Base-by-base conservation (phyloP, 805 yeast genomes). In the Yamadazyma tumulicola region DNA sequence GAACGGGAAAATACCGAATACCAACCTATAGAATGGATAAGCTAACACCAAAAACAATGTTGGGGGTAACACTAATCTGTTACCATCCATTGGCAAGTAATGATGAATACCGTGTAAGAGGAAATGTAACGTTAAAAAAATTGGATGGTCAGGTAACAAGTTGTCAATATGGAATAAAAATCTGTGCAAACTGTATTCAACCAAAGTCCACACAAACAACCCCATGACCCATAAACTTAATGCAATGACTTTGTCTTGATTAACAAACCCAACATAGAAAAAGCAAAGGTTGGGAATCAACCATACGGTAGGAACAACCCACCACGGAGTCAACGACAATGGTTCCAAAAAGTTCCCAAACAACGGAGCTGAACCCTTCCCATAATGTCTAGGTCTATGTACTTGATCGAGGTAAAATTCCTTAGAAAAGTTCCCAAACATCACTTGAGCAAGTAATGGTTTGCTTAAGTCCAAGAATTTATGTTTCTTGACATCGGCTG, bases 311-410 rank as follows among this genome's bases (percentile, higher is more conserved):
- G 98, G 98, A 14, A 93, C 83, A 16, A 87, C 83, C 75, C 80
- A 93, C 97, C 97, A 93, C 9, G 97, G 82, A 3, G 98, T 93
- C 52, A 82, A 69, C 6, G 95, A 79, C 17, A 93, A 55, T 4
- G 97, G 97, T 63, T 93, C 98, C 41, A 93, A 67, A 59, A 91
- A 85, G 61, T 89, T 88, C 31, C 98, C 98, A 60, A 93, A 93
- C 35, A 93, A 58, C 5, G 89, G 96, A 9, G 98, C 98, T 3
- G 96, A 86, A 8, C 96, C 97, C 56, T 88, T 81, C 46, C 97
- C 97, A 56, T 89, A 93, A 61, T 93, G 98, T 57, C 98, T 81
- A 35, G 98, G 98, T 62, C 97, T 79, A 61, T 93, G 98, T 27
- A 93, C 93, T 63, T 93, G 97, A 56, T 88, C 96, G 54, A 93